Conservation (phyloP, 371 early-diverging fungal species). For the Synchytrium microbalum region DNA sequence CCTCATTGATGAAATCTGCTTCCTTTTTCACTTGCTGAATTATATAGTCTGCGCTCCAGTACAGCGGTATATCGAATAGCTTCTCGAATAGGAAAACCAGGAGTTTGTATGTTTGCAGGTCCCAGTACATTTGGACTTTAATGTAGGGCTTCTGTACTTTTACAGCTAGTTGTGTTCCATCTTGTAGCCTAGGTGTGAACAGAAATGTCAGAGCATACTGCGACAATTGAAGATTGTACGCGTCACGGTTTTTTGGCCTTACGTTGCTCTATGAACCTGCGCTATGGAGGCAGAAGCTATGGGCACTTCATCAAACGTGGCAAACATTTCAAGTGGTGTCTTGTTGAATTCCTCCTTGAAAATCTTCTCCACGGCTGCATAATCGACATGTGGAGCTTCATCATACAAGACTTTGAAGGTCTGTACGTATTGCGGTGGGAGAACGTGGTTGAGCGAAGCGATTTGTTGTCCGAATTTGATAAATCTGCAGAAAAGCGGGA, state of each 20-base stretch:
- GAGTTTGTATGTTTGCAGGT: slow-evolving; percentile 49
- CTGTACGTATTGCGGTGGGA: slow-evolving; percentile 65
- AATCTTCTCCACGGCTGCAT: slow-evolving; percentile 55
- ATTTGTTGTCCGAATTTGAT: slow-evolving; percentile 65
- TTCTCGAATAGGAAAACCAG: slow-evolving; percentile 55
- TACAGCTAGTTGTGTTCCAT: slow-evolving; percentile 72
- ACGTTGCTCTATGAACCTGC: slow-evolving; percentile 83
- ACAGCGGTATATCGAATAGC: slow-evolving; percentile 76
- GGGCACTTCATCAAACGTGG: slow-evolving; percentile 58
- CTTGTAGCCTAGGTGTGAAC: no score
- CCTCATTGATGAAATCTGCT: slow-evolving; percentile 78
- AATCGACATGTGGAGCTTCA: slow-evolving; percentile 70
- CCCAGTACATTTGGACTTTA: slow-evolving; percentile 71
- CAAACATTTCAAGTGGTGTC: slow-evolving; percentile 55
- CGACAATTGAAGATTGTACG: no score
- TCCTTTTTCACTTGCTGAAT: slow-evolving; percentile 73
- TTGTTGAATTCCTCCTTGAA: slow-evolving; percentile 59
- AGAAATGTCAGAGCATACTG: no score
- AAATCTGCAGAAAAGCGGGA: slow-evolving; percentile 28
- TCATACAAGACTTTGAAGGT: slow-evolving; percentile 72
- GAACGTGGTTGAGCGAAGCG: slow-evolving; percentile 65
- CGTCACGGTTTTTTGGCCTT: no score
- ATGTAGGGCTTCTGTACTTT: slow-evolving; percentile 91
- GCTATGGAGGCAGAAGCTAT: slow-evolving; percentile 90
- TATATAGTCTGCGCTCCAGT: slow-evolving; percentile 72